Base-by-base conservation (phyloP, 768 basidiomycete species). In the Phylloporus scabripes region DNA sequence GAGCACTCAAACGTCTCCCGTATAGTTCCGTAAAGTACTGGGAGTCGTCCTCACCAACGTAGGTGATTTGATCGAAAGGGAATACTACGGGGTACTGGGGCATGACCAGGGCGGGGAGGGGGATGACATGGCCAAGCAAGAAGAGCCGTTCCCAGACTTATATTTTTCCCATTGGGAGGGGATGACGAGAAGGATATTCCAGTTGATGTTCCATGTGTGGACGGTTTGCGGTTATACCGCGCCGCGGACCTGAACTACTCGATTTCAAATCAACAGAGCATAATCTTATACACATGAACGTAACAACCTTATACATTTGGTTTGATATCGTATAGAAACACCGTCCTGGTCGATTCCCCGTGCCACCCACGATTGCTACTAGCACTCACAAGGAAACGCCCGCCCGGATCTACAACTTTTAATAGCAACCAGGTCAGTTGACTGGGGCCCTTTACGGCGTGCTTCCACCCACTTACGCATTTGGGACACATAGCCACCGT, bases 331-430 rank as follows among this genome's bases (percentile, higher is more conserved):
- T 95, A 92, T 34, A 96, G 83, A 63, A 95, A 84, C 10, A 96
- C 85, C 12, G 91, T 93, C 56, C 80, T 78, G 8, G 93, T 94
- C 29, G 87, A 87, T 54, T 93, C 91, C 26, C 92, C 93, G 59
- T 87, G 83, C 90, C 92, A 94, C 49, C 92, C 94, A 51, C 94
- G 80, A 64, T 92, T 92, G 43, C 94, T 93, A 57, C 91, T 93
- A 14, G 92, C 88, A 60, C 88, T 93, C 52, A 95, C 81, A 60
- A 97, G 73, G 67, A 93, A 96, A 47, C 83, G 76, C 9, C 82
- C 83, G 7, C 82, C 83, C 37, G 87, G 81, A 73, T 96, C 94
- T 39, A 96, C 76, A 52, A 93, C 94, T 97, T 60, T 48, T 15
- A 54, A 57, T 48, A 51, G 31, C 45, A 37, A 45, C 42, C 50